Evolutionary conservation across 169 alveolate species (phyloP), one percentile per base, ranked within the genome.

Genomic region (Gregarina niphandrodes): DNA sequence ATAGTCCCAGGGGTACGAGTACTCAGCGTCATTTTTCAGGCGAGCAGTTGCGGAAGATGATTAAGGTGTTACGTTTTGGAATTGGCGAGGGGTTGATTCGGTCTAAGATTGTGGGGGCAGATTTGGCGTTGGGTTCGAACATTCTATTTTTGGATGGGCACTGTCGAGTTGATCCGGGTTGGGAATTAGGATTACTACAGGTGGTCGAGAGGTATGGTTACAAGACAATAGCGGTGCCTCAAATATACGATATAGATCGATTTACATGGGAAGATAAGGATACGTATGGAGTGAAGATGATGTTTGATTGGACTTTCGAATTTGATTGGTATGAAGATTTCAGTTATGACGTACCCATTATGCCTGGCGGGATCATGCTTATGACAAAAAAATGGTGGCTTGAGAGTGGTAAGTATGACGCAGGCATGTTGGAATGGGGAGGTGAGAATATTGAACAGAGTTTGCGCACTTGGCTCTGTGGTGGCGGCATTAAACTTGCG

Each of bases 381-480:
- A 46, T 55, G 21, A 47, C 59, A 12, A 47, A 46, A 22, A 19
- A 48, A 3, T 55, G 64, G 64, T 55, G 64, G 64, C 49, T 39
- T 21, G 64, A 54, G 32, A 38, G 47, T 22, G 71, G 71, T 6
- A 21, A 21, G 22, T 52, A 52, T 29, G 61, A 52, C 21, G 52
- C 46, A 4, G 64, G 64, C 0, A 54, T 54, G 64, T 17, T 45
- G 11, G 64, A 54, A 7, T 54, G 64, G 64, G 64, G 64, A 6
- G 64, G 64, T 0, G 64, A 54, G 50, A 54, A 54, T 31, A 54
- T 54, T 2, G 64, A 54, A 11, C 64, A 54, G 26, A 56, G 68
- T 0, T 44, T 62, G 15, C 45, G 67, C 5, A 43, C 42, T 5
- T 62, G 72, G 72, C 29, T 60, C 11, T 62, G 72, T 36, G 72